A percentile compares a stretch with the other conserved stretches of the same genome.
Evolutionary conservation across 495 filamentous ascomycete genomes (phyloP).

Genomic region (Saxophila tyrrhenica): DNA sequence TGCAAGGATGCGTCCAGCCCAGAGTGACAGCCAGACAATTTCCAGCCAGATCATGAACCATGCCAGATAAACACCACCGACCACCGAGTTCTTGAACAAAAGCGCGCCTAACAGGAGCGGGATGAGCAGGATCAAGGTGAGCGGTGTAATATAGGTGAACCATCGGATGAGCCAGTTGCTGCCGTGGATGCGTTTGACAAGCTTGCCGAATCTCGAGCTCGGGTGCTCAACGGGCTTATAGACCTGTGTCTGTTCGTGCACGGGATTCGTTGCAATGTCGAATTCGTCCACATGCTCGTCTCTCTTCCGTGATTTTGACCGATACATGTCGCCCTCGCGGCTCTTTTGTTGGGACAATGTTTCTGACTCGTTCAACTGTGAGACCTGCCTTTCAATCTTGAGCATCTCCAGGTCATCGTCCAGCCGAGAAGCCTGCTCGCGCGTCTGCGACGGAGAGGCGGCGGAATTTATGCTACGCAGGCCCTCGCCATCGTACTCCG

Average conservation of each 20-base stretch:
- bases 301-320: conserved; percentile 33
- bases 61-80: conserved; percentile 65
- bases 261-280: conserved; percentile 59
- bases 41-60: conserved; percentile 91
- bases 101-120: conserved; percentile 70
- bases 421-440: conserved; percentile 60
- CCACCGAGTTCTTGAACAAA: conserved; percentile 44
- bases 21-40: conserved; percentile 80
- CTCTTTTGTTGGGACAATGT: conserved; percentile 21
- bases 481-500: conserved; percentile 29
- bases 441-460: conserved; percentile 25
- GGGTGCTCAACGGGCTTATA: conserved; percentile 62
- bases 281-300: conserved; percentile 71
- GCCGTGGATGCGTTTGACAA: conserved; percentile 57
- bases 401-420: conserved; percentile 79
- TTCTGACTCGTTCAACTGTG: conserved; percentile 41
- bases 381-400: conserved; percentile 67
- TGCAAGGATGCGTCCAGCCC: conserved; percentile 64
- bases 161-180: conserved; percentile 75
- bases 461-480: conserved; percentile 29
- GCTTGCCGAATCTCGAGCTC: conserved; percentile 45
- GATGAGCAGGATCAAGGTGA: conserved; percentile 62
- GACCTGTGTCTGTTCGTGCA: conserved; percentile 57
- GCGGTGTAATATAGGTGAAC: conserved; percentile 71
- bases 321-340: conserved; percentile 20